Evolutionary conservation across 768 basidiomycete species (phyloP).

Genomic region (Mycena sanguinolenta): DNA sequence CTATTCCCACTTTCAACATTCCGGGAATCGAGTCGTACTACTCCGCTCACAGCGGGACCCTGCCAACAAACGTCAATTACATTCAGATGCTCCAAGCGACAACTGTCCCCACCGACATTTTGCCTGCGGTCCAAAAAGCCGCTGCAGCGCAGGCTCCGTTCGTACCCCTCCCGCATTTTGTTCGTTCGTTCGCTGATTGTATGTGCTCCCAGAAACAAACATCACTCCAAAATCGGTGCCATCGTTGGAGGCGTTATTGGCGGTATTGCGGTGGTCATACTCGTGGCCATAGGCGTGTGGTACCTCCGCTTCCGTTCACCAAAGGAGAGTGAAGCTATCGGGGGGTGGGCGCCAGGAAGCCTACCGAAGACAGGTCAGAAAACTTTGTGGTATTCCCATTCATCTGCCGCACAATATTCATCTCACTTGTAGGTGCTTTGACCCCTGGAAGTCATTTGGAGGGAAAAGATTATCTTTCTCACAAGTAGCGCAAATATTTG

Average conservation of each 20-base stretch:
- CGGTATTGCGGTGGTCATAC: not conserved
- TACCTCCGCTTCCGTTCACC: not conserved
- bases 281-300: not conserved
- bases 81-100: constrained; percentile 27
- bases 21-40: constrained; percentile 21
- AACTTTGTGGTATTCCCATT: not conserved
- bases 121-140: constrained; percentile 7
- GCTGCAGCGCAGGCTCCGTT: not conserved
- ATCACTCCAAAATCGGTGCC: constrained; percentile 8
- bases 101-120: constrained; percentile 17
- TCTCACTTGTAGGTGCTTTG: not conserved
- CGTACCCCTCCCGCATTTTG: not conserved
- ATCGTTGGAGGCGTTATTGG: constrained; percentile 13
- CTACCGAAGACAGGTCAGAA: not conserved
- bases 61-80: constrained; percentile 31
- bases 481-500: too few species aligned
- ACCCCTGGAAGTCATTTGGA: not conserved
- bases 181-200: not conserved
- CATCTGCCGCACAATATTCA: too few species aligned
- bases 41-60: constrained; percentile 10
- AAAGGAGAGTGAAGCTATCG: not conserved
- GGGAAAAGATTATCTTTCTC: not conserved
- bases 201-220: not conserved
- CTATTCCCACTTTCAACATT: constrained; percentile 27
- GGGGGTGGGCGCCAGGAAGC: not conserved